A percentile compares a stretch with the other conserved stretches of the same genome.
phyloP scores from a whole-genome alignment of 2,329 filamentous ascomycete genomes.

The Zasmidium angulare region DNA sequence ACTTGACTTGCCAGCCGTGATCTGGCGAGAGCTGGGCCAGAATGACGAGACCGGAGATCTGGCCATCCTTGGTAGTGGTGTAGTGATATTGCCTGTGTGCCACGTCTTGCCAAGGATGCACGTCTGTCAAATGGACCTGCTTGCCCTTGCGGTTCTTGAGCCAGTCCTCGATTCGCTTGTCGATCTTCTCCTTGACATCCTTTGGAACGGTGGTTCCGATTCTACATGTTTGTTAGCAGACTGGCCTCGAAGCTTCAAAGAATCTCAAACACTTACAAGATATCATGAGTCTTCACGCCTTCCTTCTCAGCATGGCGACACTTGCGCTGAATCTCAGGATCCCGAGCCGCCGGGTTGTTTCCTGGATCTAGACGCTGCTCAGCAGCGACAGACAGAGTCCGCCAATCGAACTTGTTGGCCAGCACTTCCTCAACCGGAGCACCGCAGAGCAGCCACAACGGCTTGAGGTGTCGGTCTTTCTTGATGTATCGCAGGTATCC shows the following conservation, averaged over 20 bases:
- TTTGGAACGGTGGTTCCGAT: slow-evolving; percentile 63
- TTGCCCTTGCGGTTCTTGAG: slow-evolving; percentile 74
- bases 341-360: slow-evolving; percentile 66
- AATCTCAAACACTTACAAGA: slow-evolving; percentile 41
- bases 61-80: slow-evolving; percentile 69
- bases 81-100: slow-evolving; percentile 85
- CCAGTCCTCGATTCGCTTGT: slow-evolving; percentile 77
- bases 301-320: slow-evolving; percentile 78
- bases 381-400: slow-evolving; percentile 81
- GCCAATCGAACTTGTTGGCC: slow-evolving; percentile 78
- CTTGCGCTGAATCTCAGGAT: slow-evolving; percentile 70
- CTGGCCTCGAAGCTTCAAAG: neutral
- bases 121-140: slow-evolving; percentile 87
- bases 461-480: slow-evolving; percentile 69
- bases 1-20: slow-evolving; percentile 93
- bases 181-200: slow-evolving; percentile 67
- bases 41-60: slow-evolving; percentile 74
- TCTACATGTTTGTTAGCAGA: neutral
- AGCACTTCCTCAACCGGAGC: slow-evolving; percentile 76
- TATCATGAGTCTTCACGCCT: slow-evolving; percentile 75
- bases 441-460: slow-evolving; percentile 87
- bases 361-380: slow-evolving; percentile 81
- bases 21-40: slow-evolving; percentile 76
- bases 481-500: slow-evolving; percentile 75
- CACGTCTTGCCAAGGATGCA: slow-evolving; percentile 82